Evolutionary conservation across 1,284 basidiomycete genomes (phyloP), one percentile per base, ranked within the genome.

Genomic region (Trichosporon sp.): DNA sequence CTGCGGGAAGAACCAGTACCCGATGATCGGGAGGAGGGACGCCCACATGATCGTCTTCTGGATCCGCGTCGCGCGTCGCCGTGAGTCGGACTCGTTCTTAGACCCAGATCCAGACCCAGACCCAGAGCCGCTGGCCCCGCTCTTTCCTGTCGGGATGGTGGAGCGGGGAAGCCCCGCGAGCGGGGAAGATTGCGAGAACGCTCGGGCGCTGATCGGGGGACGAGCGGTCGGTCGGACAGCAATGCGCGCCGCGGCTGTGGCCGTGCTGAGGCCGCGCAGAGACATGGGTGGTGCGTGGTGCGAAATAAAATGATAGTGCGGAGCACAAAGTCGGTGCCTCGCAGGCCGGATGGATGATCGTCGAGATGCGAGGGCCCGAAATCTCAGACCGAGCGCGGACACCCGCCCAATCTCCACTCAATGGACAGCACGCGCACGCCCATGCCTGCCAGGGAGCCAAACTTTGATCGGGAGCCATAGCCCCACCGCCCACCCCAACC

Each of bases 1-100:
- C 5, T 12, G 1, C 8, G 66, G 68, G 4, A 54, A 56, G 16
- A 72, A 65, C 48, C 63, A 71, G 68, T 68, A 70, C 0, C 66
- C 59, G 4, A 69, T 38, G 19, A 71, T 32, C 38, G 70, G 71
- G 8, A 70, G 26, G 63, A 72, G 68, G 63, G 70, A 66, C 14
- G 32, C 48, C 31, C 16, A 67, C 32, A 67, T 46, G 19, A 67
- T 56, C 48, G 66, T 21, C 32, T 63, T 63, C 59, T 63, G 59
- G 5, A 63, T 32, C 14, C 59, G 59, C 14, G 38, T 31, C 64
- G 31, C 21, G 16, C 59, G 31, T 2, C 31, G 59, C 31, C 59
- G 56, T 4, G 56, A 61, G 56, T 61, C 32, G 3, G 31, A 16
- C 11, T 19, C 31, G 26, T 3, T 26, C 26, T 26, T 26, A 26